Evolutionary conservation across 441 rosid genomes (phyloP), one percentile per base, ranked within the genome.

Genomic region (Pelargonium myrrhifolium): DNA sequence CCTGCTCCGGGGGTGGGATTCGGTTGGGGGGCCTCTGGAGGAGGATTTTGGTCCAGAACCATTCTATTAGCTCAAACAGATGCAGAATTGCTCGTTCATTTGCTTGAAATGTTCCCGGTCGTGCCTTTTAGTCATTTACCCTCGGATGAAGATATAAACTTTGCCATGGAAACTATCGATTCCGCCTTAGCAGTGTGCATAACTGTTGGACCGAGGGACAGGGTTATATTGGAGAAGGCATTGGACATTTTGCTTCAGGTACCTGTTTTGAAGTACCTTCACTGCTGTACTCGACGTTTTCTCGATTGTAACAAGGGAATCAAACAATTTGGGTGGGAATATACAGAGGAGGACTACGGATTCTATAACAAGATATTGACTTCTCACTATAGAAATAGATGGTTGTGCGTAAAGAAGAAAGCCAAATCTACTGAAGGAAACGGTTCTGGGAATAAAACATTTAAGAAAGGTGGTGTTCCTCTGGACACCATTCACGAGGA

Each of bases 11-110:
- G 97, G 49, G 77, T 86, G 37, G 96, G 93, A 72, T 72, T 86
- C 65, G 97, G 98, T 64, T 93, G 97, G 97, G 98, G 98, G 81
- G 89, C 89, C 72, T 77, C 87, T 62, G 86, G 83, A 65, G 97
- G 98, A 72, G 98, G 97, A 70, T 85, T 85, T 79, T 90, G 96
- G 97, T 89, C 99, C 51, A 51, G 65, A 43, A 71, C 75, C 77
- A 77, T 81, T 80, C 73, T 90, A 70, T 78, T 87, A 79, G 85
- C 87, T 58, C 96, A 90, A 80, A 83, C 79, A 65, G 98, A 90
- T 70, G 85, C 90, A 12, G 42, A 68, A 47, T 79, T 93, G 68
- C 74, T 88, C 37, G 75, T 78, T 71, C 74, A 73, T 68, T 78
- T 88, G 84, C 85, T 89, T 65, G 82, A 79, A 43, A 77, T 81